Evolutionary conservation across 257 asterid genomes (phyloP), one percentile per base, ranked within the genome.

Genomic region (Solanum tarapatanum): DNA sequence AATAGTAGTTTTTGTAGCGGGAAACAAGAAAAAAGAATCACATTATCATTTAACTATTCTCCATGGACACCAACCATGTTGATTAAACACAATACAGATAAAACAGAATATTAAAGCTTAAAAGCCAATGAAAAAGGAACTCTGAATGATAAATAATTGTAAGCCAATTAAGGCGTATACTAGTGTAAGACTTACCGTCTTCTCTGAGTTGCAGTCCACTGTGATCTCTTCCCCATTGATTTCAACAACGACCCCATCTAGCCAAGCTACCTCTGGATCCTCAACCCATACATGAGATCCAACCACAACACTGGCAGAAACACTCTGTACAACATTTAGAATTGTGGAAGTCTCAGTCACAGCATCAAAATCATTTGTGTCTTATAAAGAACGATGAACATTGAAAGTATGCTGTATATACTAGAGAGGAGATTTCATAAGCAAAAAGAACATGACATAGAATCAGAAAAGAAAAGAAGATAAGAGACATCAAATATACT

Each of bases 261-360:
- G 45, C 99, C 99, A 97, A 87, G 97, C 97, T 91, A 87, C 94
- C 86, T 94, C 98, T 51, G 96, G 90, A 89, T 97, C 99, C 92
- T 92, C 98, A 88, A 96, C 93, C 99, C 99, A 97, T 88, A 95
- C 98, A 86, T 90, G 98, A 89, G 99, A 94, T 90, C 99, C 99
- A 92, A 93, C 95, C 30, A 90, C 91, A 88, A 94, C 89, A 87
- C 93, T 88, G 91, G 94, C 84, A 87, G 94, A 77, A 88, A 87
- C 91, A 92, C 94, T 89, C 99, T 97, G 92, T 89, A 91, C 79
- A 87, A 85, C 64, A 88, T 86, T 90, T 86, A 41, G n/a, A 77
- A 83, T 86, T 55, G 66, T 39, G 35, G 5, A 82, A 35, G 26
- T 68, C 80, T 87, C 66, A 80, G 87, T 84, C 68, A 83, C 74